Evolutionary conservation across 306 rosid genomes (phyloP).

Genomic region (Lagenaria siceraria): DNA sequence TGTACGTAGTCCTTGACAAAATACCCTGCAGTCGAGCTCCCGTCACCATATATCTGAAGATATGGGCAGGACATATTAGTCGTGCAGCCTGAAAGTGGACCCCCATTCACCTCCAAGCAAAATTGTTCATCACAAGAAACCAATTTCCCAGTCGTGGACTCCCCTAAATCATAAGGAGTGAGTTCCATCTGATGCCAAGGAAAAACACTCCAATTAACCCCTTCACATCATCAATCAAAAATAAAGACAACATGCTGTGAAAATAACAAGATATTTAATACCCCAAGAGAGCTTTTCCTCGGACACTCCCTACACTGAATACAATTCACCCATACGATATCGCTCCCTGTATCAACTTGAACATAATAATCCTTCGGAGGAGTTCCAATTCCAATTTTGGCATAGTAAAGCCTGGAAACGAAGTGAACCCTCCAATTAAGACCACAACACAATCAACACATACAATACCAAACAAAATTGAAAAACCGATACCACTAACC

Average conservation of each 20-base stretch:
- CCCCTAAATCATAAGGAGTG: constrained; percentile 56
- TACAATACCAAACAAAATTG: background rate
- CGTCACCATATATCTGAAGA: constrained; percentile 88
- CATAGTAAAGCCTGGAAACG: constrained; percentile 74
- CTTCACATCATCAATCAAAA: background rate
- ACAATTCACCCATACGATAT: constrained; percentile 96
- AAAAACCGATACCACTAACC: constrained; percentile 23
- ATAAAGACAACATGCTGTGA: background rate
- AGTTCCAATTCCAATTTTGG: constrained; percentile 92
- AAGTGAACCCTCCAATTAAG: background rate
- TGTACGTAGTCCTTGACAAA: constrained; percentile 61
- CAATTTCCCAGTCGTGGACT: constrained; percentile 55
- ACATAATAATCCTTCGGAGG: constrained; percentile 79
- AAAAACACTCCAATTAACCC: background rate
- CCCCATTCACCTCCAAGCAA: constrained; percentile 70
- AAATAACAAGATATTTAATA: constrained; percentile 20
- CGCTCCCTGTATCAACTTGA: constrained; percentile 95
- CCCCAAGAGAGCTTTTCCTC: constrained; percentile 74
- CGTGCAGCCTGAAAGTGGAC: constrained; percentile 58
- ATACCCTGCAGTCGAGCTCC: constrained; percentile 92
- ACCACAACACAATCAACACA: background rate
- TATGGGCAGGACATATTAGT: constrained; percentile 67
- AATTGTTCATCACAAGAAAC: constrained; percentile 63
- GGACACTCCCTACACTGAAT: constrained; percentile 88
- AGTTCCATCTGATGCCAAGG: constrained; percentile 50